Evolutionary conservation across 345 rosid genomes (phyloP).

Genomic region (Salix caprea): DNA sequence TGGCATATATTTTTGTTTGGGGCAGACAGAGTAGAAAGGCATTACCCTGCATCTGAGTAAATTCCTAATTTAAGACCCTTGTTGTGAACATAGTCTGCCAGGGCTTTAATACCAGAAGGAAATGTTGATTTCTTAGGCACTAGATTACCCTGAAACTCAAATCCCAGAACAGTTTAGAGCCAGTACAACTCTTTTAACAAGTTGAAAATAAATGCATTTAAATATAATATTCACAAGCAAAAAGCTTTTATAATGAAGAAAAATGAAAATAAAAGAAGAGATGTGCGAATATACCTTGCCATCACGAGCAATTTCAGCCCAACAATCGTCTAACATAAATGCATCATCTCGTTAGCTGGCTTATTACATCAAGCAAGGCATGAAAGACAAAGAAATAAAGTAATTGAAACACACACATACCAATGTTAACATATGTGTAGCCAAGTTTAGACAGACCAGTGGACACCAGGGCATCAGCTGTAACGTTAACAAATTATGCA

Average conservation of each 20-base stretch:
- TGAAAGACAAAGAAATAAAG: background rate
- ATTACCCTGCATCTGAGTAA: slow-evolving; percentile 26
- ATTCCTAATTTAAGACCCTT: slow-evolving; percentile 27
- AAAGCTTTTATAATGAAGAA: background rate
- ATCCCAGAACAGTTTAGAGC: background rate
- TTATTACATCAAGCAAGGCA: slow-evolving; percentile 1
- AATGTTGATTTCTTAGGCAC: slow-evolving; percentile 17
- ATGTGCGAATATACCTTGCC: slow-evolving; percentile 34
- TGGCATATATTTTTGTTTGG: background rate
- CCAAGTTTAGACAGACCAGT: slow-evolving; percentile 81
- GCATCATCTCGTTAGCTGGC: slow-evolving; percentile 12
- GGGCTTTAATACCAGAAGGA: slow-evolving; percentile 25
- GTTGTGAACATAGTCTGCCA: slow-evolving; percentile 21
- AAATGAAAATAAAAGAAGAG: background rate
- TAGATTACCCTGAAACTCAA: slow-evolving; percentile 14
- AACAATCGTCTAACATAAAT: slow-evolving; percentile 69
- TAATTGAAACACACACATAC: slow-evolving; percentile 25
- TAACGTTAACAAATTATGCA: background rate
- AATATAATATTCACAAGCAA: background rate
- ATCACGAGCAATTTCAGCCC: slow-evolving; percentile 86
- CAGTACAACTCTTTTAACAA: too few species aligned
- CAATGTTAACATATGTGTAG: slow-evolving; percentile 76
- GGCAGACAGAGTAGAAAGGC: background rate
- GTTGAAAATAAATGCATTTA: too few species aligned
- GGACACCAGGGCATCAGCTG: slow-evolving; percentile 76